Percentiles rank a stretch among this genome's conserved stretches.
Evolutionary conservation across 371 early-diverging fungal species (phyloP).

Genomic region (Mucor sp.): DNA sequence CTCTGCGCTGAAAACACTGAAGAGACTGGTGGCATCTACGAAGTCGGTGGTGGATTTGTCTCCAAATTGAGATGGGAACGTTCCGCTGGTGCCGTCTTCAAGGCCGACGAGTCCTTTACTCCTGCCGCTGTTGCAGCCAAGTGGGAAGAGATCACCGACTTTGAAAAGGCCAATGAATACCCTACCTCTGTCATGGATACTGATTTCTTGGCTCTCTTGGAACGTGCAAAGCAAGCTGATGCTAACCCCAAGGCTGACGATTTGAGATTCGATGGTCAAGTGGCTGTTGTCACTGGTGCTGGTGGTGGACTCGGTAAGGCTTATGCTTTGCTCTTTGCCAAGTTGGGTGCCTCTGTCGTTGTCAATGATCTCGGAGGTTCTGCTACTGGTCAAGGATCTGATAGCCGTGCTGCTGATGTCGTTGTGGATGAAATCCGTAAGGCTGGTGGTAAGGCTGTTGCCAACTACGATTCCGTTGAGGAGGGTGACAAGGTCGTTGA

Average conservation of each 20-base stretch:
- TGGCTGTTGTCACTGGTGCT: constrained; percentile 92
- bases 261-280: constrained; percentile 82
- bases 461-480: constrained; percentile 97
- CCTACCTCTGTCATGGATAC: constrained; percentile 81
- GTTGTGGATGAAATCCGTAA: constrained; percentile 94
- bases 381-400: constrained; percentile 60
- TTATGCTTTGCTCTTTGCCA: constrained; percentile 85
- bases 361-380: constrained; percentile 90
- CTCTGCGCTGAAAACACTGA: constrained; percentile 86
- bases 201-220: constrained; percentile 82
- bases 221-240: constrained; percentile 71
- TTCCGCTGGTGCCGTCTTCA: constrained; percentile 89
- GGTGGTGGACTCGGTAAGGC: constrained; percentile 90
- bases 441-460: constrained; percentile 95
- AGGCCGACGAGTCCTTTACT: constrained; percentile 84
- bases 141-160: constrained; percentile 84
- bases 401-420: constrained; percentile 87
- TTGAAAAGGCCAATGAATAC: constrained; percentile 62
- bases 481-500: constrained; percentile 97
- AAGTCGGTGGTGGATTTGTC: constrained; percentile 95
- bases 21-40: constrained; percentile 90
- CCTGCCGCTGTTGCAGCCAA: constrained; percentile 80
- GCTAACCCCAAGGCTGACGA: constrained; percentile 59
- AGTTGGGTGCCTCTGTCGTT: constrained; percentile 80
- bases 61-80: constrained; percentile 95